Percentiles rank a stretch among this genome's conserved stretches.
Evolutionary conservation across 257 asterid genomes (phyloP).

Genomic region (Ophiorrhiza pumila): DNA sequence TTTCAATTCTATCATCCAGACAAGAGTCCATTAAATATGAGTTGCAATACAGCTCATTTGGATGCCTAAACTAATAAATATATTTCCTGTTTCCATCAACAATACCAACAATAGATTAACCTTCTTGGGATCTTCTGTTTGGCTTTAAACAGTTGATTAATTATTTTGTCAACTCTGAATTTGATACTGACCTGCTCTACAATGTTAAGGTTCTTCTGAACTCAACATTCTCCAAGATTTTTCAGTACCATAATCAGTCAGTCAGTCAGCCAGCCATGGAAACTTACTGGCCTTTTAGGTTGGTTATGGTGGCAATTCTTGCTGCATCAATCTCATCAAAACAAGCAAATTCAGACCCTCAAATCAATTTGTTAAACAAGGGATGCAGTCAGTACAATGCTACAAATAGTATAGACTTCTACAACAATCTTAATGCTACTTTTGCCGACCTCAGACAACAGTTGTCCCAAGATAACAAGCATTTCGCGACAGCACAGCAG

Average conservation of each 20-base stretch:
- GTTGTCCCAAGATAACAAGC: slow-evolving; percentile 31
- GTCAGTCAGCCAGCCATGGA: slow-evolving; percentile 1
- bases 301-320: slow-evolving; percentile 10
- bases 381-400: slow-evolving; percentile 74
- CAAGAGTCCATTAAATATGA: too few species aligned
- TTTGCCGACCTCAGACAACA: slow-evolving; percentile 52
- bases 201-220: neutral
- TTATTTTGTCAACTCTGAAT: neutral
- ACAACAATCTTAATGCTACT: slow-evolving; percentile 52
- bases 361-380: slow-evolving; percentile 44
- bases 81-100: too few species aligned
- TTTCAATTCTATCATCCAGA: too few species aligned
- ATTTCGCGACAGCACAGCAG: slow-evolving; percentile 61
- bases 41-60: too few species aligned
- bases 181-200: too few species aligned
- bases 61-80: too few species aligned
- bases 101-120: too few species aligned
- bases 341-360: slow-evolving; percentile 42
- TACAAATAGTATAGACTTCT: slow-evolving; percentile 35
- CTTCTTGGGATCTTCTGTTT: too few species aligned
- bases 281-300: slow-evolving; percentile 8
- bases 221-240: too few species aligned
- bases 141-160: too few species aligned
- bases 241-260: neutral
- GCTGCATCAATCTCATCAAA: slow-evolving; percentile 8